Percentiles rank a stretch among this genome's conserved stretches.
Evolutionary conservation across 495 filamentous ascomycete species (phyloP).

Genomic region (Immersiella caudata): DNA sequence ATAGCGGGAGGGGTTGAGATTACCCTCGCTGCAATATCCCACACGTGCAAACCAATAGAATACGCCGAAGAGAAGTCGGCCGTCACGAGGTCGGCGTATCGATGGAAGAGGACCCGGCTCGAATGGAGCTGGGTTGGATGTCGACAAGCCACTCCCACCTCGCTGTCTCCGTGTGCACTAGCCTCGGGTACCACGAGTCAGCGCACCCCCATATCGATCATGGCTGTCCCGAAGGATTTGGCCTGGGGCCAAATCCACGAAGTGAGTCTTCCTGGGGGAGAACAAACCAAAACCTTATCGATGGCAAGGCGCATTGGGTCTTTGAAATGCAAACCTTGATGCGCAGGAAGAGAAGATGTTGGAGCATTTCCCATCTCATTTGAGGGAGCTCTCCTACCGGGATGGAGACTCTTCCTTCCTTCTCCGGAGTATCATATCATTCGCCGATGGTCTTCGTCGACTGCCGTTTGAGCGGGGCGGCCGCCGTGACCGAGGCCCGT

Average conservation of each 20-base stretch:
- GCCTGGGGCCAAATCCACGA: not conserved
- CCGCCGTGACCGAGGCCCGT: slow-evolving; percentile 27
- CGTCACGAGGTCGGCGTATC: not conserved
- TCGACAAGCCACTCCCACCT: not conserved
- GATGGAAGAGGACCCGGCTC: not conserved
- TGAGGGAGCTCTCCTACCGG: not conserved
- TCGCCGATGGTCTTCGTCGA: slow-evolving; percentile 16
- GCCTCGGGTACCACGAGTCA: not conserved
- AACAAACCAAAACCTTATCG: not conserved
- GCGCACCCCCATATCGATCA: not conserved
- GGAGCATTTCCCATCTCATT: not conserved
- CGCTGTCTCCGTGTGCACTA: not conserved
- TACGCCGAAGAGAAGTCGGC: not conserved
- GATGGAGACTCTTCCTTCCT: not conserved
- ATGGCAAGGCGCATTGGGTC: not conserved
- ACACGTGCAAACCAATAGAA: not conserved
- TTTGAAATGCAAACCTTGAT: not conserved
- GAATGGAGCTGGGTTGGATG: not conserved
- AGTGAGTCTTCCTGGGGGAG: not conserved
- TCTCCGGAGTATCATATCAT: not conserved
- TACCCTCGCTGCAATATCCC: not conserved
- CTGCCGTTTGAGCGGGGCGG: slow-evolving; percentile 28
- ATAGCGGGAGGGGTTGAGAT: not conserved
- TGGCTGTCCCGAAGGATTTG: not conserved
- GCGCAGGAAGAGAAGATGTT: not conserved